Conservation (phyloP, 441 rosid genomes). For the Euphorbia schlechtendalii region DNA sequence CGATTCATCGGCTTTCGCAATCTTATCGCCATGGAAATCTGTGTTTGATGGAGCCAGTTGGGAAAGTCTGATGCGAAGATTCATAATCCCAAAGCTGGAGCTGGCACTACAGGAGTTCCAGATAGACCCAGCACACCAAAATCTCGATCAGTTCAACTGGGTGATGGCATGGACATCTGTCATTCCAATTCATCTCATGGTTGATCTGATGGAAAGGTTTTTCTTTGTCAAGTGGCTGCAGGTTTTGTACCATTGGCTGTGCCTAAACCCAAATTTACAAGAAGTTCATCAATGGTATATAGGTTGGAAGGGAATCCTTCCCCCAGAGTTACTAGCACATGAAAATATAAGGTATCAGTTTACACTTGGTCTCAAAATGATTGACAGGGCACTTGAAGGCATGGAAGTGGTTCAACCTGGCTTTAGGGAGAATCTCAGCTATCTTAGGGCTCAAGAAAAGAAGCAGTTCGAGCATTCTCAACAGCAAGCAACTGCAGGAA, state of each 20-base stretch:
- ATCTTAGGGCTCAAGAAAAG: conserved; percentile 50
- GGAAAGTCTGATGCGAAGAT: conserved; percentile 84
- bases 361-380: conserved; percentile 63
- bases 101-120: conserved; percentile 70
- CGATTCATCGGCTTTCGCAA: conserved; percentile 77
- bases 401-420: conserved; percentile 66
- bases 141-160: conserved; percentile 64
- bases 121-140: conserved; percentile 72
- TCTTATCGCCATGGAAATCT: conserved; percentile 86
- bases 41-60: conserved; percentile 80
- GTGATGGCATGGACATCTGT: conserved; percentile 74
- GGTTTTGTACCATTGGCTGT: conserved; percentile 74
- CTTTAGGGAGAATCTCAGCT: conserved; percentile 49
- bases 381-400: conserved; percentile 69
- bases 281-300: conserved; percentile 71
- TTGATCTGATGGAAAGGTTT: conserved; percentile 70
- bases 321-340: conserved; percentile 72
- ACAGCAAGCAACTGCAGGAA: conserved; percentile 31
- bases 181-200: conserved; percentile 75
- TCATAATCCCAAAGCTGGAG: conserved; percentile 89
- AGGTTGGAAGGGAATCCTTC: conserved; percentile 77
- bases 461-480: conserved; percentile 51
- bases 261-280: conserved; percentile 53
- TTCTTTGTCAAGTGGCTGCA: conserved; percentile 85
- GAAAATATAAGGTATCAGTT: conserved; percentile 70